Evolutionary conservation across 2,329 filamentous ascomycete species (phyloP).

Genomic region (Furcasterigmium furcatum): DNA sequence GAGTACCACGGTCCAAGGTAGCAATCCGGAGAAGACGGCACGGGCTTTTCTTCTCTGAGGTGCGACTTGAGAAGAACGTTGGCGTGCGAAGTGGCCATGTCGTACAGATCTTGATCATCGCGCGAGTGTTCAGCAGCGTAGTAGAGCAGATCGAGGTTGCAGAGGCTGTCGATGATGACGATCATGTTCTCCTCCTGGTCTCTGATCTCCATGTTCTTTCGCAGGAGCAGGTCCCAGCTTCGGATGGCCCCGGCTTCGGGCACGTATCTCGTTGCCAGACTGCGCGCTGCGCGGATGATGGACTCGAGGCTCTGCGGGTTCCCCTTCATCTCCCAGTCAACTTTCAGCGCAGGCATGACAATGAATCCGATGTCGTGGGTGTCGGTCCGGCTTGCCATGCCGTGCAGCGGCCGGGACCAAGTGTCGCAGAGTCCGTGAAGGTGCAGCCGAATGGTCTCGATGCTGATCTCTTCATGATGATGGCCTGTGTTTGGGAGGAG

Average conservation of each 20-base stretch:
- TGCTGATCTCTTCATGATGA: neutral
- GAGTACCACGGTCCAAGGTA: constrained; percentile 22
- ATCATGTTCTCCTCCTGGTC: constrained; percentile 25
- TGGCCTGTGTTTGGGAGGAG: neutral
- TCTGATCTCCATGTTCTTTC: constrained; percentile 21
- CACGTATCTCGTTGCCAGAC: constrained; percentile 38
- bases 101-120: constrained; percentile 18
- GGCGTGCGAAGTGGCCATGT: constrained; percentile 36
- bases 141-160: constrained; percentile 34
- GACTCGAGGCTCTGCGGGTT: constrained; percentile 32
- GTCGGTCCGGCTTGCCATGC: constrained; percentile 37
- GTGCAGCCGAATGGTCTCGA: constrained; percentile 2
- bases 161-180: constrained; percentile 39
- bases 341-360: constrained; percentile 40
- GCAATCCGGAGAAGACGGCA: neutral
- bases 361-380: constrained; percentile 56
- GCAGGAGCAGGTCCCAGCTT: constrained; percentile 40
- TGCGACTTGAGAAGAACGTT: constrained; percentile 32
- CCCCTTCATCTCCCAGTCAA: constrained; percentile 43
- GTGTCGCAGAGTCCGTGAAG: constrained; percentile 16
- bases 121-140: constrained; percentile 30
- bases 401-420: constrained; percentile 30
- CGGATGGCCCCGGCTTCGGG: constrained; percentile 37
- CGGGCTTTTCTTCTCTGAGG: constrained; percentile 24
- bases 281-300: constrained; percentile 38